Evolutionary conservation across 306 rosid genomes (phyloP).

Genomic region (Fagus crenata): DNA sequence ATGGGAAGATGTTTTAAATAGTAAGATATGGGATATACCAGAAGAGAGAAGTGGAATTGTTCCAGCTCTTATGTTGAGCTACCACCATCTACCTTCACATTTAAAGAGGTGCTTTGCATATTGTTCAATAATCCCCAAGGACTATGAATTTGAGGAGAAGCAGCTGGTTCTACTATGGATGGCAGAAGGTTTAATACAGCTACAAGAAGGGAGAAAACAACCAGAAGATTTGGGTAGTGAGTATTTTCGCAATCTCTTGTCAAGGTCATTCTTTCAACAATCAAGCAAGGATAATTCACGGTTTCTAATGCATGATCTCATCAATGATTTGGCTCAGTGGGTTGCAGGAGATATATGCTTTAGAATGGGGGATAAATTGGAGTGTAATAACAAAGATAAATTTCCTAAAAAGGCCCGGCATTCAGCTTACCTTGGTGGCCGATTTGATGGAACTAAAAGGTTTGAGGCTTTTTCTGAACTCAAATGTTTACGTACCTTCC

Average conservation of each 20-base stretch:
- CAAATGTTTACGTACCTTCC: slow-evolving; percentile 1
- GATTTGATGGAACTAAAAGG: neutral
- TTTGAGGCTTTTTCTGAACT: neutral
- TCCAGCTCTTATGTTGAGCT: slow-evolving; percentile 19
- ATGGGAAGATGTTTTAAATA: neutral
- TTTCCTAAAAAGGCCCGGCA: neutral
- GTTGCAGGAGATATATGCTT: neutral
- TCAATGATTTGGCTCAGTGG: slow-evolving; percentile 14
- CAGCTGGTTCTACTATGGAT: neutral
- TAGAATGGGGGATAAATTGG: too few relatives aligned
- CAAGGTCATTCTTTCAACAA: slow-evolving; percentile 2
- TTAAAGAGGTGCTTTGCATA: slow-evolving; percentile 21
- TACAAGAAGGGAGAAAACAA: neutral
- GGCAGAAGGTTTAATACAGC: neutral
- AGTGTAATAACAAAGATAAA: neutral
- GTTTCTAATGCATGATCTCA: slow-evolving; percentile 9
- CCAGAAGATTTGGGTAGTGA: neutral
- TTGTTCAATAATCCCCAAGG: slow-evolving; percentile 17
- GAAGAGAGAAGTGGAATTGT: neutral
- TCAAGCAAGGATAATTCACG: neutral
- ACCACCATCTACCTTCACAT: slow-evolving; percentile 1
- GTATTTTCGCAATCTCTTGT: neutral
- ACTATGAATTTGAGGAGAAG: neutral
- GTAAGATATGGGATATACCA: slow-evolving; percentile 1
- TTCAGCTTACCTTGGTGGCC: neutral